Conservation (phyloP, 768 basidiomycete species). For the Serendipita sp. region DNA sequence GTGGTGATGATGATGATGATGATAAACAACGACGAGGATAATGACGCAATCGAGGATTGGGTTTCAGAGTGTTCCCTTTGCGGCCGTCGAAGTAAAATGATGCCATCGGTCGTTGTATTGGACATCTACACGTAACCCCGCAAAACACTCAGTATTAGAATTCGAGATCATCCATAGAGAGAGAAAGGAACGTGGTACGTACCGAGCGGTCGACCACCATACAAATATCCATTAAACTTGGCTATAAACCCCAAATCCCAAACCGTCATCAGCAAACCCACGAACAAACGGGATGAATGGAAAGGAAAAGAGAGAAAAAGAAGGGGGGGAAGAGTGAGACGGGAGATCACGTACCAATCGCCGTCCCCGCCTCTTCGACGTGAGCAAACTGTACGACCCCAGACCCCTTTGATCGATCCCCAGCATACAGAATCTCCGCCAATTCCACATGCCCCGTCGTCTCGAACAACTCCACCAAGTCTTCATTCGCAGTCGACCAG, state of each 20-base stretch:
- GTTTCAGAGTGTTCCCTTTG: constrained; percentile 40
- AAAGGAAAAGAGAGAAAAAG: background rate
- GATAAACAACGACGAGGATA: no score
- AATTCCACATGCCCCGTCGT: constrained; percentile 90
- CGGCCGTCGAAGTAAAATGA: constrained; percentile 75
- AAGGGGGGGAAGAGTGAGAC: background rate
- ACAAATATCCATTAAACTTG: constrained; percentile 93
- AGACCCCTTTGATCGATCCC: constrained; percentile 80
- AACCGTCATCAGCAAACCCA: background rate
- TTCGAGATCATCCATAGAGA: background rate
- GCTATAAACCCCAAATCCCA: constrained; percentile 25
- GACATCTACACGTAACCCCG: constrained; percentile 38
- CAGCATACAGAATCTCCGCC: constrained; percentile 89
- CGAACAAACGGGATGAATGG: background rate
- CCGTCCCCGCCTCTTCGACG: constrained; percentile 79
- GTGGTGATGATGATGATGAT: no score
- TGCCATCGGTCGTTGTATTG: constrained; percentile 95
- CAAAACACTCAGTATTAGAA: no score
- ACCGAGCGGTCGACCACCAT: constrained; percentile 81
- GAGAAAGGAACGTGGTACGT: constrained; percentile 16
- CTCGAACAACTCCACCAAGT: constrained; percentile 93
- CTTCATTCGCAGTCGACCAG: constrained; percentile 98
- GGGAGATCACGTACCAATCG: constrained; percentile 44
- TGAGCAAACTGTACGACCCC: constrained; percentile 93
- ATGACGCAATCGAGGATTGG: background rate